Conservation (phyloP, 305 asterid genomes). For the Galium porrigens region DNA sequence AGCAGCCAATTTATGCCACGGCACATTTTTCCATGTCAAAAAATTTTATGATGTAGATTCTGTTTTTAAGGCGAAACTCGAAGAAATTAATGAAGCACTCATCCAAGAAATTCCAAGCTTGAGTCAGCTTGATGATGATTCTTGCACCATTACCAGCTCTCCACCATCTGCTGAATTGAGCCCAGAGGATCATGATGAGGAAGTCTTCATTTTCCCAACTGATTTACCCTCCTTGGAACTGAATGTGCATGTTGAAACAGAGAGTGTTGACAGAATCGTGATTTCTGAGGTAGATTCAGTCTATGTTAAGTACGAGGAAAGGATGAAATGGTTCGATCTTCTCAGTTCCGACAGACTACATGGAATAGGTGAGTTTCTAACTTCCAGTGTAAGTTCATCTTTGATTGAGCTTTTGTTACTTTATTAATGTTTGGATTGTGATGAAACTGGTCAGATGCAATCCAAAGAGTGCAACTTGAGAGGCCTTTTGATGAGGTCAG, state of each 20-base stretch:
- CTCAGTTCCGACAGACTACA: conserved; percentile 36
- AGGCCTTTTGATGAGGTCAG: conserved; percentile 12
- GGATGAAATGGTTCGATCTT: conserved; percentile 43
- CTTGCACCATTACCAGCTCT: neutral
- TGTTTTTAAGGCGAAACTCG: neutral
- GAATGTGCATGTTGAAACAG: conserved; percentile 7
- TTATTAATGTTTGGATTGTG: neutral
- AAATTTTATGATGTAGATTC: neutral
- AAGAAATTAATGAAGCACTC: neutral
- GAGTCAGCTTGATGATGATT: neutral
- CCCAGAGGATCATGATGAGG: neutral
- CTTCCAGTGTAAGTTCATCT: neutral
- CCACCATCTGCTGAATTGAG: neutral
- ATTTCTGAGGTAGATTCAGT: conserved; percentile 23
- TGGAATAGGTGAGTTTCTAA: conserved; percentile 28
- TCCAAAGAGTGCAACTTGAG: conserved; percentile 18
- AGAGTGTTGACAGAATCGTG: neutral
- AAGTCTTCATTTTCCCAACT: neutral
- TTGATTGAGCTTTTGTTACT: neutral
- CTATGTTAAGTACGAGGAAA: conserved; percentile 27
- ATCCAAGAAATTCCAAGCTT: neutral
- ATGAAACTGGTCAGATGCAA: conserved; percentile 22
- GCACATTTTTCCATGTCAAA: neutral
- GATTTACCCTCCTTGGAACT: neutral
- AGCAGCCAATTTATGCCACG: neutral